phyloP scores from a whole-genome alignment of 306 rosid genomes.

The Mimosa pudica region DNA sequence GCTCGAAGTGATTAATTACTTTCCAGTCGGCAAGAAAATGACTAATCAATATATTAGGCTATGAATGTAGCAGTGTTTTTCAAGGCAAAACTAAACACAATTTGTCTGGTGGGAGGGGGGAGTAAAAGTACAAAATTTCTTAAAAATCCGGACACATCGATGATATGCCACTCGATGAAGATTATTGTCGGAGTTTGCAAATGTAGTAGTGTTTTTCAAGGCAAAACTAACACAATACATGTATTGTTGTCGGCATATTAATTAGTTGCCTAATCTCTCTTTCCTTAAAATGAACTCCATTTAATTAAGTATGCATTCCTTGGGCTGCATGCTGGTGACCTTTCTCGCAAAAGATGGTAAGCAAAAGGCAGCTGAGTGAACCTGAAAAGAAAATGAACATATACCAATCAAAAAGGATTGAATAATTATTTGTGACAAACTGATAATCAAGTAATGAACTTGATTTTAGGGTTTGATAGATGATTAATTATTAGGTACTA shows the following conservation, averaged over 20 bases:
- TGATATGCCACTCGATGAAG: constrained; percentile 17
- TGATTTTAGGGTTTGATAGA: not conserved
- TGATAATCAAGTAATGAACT: not conserved
- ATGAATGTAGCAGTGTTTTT: no score
- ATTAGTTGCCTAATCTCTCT: not conserved
- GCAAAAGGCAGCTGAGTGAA: constrained; percentile 44
- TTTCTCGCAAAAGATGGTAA: constrained; percentile 74
- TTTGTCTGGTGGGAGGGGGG: no score
- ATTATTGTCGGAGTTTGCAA: constrained; percentile 33
- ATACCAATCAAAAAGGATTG: not conserved
- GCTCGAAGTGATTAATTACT: no score
- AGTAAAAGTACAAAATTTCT: no score
- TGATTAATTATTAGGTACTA: constrained; percentile 9
- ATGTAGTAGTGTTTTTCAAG: no score
- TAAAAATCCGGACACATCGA: constrained; percentile 33
- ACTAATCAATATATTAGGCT: no score
- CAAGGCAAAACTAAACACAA: no score
- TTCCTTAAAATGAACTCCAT: constrained; percentile 3
- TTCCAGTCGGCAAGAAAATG: no score
- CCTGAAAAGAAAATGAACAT: not conserved
- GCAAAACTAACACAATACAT: no score
- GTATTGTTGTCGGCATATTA: constrained; percentile 10
- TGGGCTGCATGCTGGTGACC: constrained; percentile 14
- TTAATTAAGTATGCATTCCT: constrained; percentile 13
- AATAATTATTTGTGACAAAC: not conserved